phyloP scores from a whole-genome alignment of 75 land plant species.

The Cryptomeria japonica region DNA sequence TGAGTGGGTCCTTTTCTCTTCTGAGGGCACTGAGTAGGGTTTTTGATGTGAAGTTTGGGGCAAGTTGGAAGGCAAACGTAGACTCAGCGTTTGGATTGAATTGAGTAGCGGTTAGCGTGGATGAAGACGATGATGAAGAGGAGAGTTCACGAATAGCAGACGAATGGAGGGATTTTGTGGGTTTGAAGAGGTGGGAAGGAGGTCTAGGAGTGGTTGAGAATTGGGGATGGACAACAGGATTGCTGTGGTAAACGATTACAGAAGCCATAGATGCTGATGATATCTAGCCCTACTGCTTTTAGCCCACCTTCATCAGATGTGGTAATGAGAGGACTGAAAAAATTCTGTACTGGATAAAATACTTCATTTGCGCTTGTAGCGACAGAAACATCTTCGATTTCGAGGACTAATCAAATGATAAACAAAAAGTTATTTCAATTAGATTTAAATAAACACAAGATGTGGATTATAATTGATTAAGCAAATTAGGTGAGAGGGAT shows the following conservation, averaged over 20 bases:
- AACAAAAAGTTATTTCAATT: no score
- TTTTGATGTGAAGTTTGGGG: conserved; percentile 36
- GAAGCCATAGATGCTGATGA: conserved; percentile 7
- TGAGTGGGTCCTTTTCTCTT: conserved; percentile 25
- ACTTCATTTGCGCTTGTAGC: no score
- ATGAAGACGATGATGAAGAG: background rate
- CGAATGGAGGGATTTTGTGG: background rate
- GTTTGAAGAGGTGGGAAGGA: background rate
- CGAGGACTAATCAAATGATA: no score
- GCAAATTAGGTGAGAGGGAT: no score
- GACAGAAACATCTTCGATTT: no score
- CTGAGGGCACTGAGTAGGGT: conserved; percentile 48
- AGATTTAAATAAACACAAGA: no score
- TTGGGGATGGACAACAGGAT: background rate
- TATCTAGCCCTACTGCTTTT: background rate
- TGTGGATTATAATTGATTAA: no score
- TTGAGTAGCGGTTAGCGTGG: background rate
- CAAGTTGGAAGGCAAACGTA: conserved; percentile 14
- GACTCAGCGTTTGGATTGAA: background rate
- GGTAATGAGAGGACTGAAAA: background rate
- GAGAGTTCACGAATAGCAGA: no score
- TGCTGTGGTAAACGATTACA: background rate
- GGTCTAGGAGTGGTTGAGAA: background rate
- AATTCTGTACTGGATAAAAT: no score
- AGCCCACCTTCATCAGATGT: background rate